A percentile compares a stretch with the other conserved stretches of the same genome.
Conservation (phyloP, 371 early-diverging fungal genomes). For the Zancudomyces culisetae region DNA sequence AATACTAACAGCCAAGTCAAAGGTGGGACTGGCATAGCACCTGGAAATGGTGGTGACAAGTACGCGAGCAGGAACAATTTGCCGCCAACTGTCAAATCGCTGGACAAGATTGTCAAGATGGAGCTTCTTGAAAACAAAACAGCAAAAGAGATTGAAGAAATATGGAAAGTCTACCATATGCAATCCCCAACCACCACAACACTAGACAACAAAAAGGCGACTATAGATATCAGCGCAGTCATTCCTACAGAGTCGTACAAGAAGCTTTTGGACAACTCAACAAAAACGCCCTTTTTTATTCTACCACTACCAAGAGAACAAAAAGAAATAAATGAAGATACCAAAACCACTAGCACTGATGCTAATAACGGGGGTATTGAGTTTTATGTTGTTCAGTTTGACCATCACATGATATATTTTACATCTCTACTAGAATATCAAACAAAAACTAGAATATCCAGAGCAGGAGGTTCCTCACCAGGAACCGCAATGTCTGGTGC, state of each 20-base stretch:
- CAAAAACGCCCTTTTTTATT: slow-evolving; percentile 38
- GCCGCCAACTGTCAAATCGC: slow-evolving; percentile 35
- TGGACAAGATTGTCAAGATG: slow-evolving; percentile 61
- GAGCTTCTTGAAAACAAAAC: slow-evolving; percentile 39
- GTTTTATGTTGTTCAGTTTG: slow-evolving; percentile 68
- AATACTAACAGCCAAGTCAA: too few species aligned
- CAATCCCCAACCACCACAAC: too few species aligned
- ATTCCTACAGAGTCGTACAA: slow-evolving; percentile 53
- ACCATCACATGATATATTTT: slow-evolving; percentile 61
- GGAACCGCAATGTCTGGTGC: slow-evolving; percentile 55
- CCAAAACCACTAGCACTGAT: too few species aligned
- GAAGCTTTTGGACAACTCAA: slow-evolving; percentile 35
- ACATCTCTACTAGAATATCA: slow-evolving; percentile 84
- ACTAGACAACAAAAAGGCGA: too few species aligned
- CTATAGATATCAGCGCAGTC: slow-evolving; percentile 44
- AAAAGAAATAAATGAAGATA: too few species aligned
- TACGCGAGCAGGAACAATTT: slow-evolving; percentile 23
- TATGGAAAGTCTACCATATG: slow-evolving; percentile 71
- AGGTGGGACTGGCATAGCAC: background rate
- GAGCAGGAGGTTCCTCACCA: too few species aligned
- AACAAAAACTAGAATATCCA: too few species aligned
- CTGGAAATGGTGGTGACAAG: background rate
- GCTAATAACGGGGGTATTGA: slow-evolving; percentile 78
- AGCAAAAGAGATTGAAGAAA: slow-evolving; percentile 42
- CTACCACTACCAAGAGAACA: slow-evolving; percentile 66